These are phyloP conservation scores for Scheffersomyces insectosa DNA, from an alignment of 1,139 yeast genomes.

Conservation along the genomic window DNA sequence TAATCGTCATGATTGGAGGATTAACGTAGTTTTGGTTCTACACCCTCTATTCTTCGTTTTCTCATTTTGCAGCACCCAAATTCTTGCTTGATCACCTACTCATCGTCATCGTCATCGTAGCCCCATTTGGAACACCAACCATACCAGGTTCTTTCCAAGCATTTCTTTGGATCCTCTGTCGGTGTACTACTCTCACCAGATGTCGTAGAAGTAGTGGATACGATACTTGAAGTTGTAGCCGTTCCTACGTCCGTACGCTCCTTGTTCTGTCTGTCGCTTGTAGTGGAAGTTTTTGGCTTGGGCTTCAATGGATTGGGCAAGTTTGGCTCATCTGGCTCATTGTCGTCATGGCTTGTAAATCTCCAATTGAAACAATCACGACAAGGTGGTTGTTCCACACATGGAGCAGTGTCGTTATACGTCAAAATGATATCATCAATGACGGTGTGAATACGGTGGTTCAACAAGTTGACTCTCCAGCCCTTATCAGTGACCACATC, in stretches of 20 bases:
- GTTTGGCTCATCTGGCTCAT: constrained; percentile 38
- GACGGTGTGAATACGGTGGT: constrained; percentile 89
- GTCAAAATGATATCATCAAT: constrained; percentile 75
- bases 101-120: constrained; percentile 16
- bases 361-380: constrained; percentile 93
- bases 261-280: constrained; percentile 2
- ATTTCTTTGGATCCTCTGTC: constrained; percentile 30
- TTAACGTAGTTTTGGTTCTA: too few relatives aligned
- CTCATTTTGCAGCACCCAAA: not conserved
- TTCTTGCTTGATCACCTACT: not conserved
- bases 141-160: constrained; percentile 47
- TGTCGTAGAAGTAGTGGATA: constrained; percentile 2
- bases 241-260: constrained; percentile 3
- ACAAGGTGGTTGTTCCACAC: constrained; percentile 76
- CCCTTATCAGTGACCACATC: constrained; percentile 89
- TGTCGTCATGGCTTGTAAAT: constrained; percentile 57
- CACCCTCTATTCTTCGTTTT: too few relatives aligned
- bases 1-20: too few relatives aligned
- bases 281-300: constrained; percentile 2
- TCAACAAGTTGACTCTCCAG: constrained; percentile 85
- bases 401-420: constrained; percentile 77
- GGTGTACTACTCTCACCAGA: not conserved
- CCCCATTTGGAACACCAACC: constrained; percentile 50
- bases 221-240: constrained; percentile 10
- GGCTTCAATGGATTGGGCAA: constrained; percentile 43